Evolutionary conservation across 2,329 filamentous ascomycete species (phyloP).

Genomic region (Kalaharituber pfeilii): DNA sequence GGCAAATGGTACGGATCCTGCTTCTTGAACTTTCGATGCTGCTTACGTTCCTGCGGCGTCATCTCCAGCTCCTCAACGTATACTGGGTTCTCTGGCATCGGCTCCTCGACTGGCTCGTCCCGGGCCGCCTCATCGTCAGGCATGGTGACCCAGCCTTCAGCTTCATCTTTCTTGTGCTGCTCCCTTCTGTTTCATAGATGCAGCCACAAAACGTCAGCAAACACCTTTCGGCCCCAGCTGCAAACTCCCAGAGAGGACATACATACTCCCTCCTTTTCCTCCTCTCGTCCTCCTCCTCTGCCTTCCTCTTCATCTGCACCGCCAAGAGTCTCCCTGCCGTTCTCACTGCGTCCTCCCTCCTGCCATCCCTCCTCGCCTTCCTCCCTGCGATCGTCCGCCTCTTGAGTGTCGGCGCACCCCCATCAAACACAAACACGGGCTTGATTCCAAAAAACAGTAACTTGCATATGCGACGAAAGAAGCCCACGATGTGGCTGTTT

Average conservation of each 20-base stretch:
- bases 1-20: slow-evolving; percentile 93
- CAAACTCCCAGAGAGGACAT: neutral
- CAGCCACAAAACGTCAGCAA: too few species aligned
- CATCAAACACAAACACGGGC: slow-evolving; percentile 95
- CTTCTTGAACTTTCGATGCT: slow-evolving; percentile 62
- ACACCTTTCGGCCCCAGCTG: too few species aligned
- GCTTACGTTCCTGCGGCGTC: slow-evolving; percentile 54
- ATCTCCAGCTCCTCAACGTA: slow-evolving; percentile 86
- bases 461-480: slow-evolving; percentile 97
- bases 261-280: slow-evolving; percentile 32
- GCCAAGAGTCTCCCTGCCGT: slow-evolving; percentile 85
- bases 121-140: neutral
- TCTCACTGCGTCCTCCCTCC: slow-evolving; percentile 76
- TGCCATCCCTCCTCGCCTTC: slow-evolving; percentile 65
- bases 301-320: slow-evolving; percentile 79
- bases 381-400: slow-evolving; percentile 70
- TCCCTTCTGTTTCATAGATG: neutral
- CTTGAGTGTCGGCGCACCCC: slow-evolving; percentile 79
- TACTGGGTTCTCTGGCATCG: slow-evolving; percentile 54
- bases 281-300: slow-evolving; percentile 65
- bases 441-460: slow-evolving; percentile 90
- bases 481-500: slow-evolving; percentile 90
- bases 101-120: slow-evolving; percentile 44
- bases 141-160: slow-evolving; percentile 24
- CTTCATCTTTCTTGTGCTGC: slow-evolving; percentile 30